Evolutionary conservation across 805 yeast species (phyloP), one percentile per base, ranked within the genome.

Genomic region (Ogataea ramenticola): DNA sequence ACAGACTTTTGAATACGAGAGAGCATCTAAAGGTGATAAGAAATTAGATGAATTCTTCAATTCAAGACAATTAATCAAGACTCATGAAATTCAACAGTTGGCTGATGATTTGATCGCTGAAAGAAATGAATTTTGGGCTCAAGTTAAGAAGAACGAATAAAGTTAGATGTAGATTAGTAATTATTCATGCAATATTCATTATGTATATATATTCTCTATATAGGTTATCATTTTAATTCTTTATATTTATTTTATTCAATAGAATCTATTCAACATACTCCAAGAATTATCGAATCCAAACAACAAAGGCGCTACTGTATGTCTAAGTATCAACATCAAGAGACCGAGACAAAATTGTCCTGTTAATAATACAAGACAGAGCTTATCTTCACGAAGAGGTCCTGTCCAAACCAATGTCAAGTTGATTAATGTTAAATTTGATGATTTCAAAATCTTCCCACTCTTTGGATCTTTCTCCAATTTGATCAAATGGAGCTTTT

Each of bases 361-460:
- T 0, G 53, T 53, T 54, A 93, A 56, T 15, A 93, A 71, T 4
- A 73, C 54, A 20, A 65, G 46, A 50, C 97, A 85, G 43, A 93
- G 67, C 20, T 58, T 66, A 58, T 86, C 96, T 62, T 93, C 99
- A 46, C 90, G 72, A 70, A 85, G 60, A 4, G 99, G 97, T 1
- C 99, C 99, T 36, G 82, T 70, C 86, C 89, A 80, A 10, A 91
- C 95, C 36, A 91, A 66, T 2, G 76, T 73, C 48, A 93, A 68
- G 58, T 91, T 93, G 51, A 93, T 89, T 40, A 93, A 64, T 2
- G 99, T 93, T 76, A 91, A 72, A 58, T 93, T 93, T 12, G 93
- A 80, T 44, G 85, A 78, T 46, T 71, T 65, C 9, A 62, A 58
- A 26, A 72, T 60, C 4, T 45, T 46, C 8, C 41, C 48, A 57